Evolutionary conservation across 2,329 filamentous ascomycete species (phyloP), one percentile per base, ranked within the genome.

Genomic region (Cladorrhinum sp.): DNA sequence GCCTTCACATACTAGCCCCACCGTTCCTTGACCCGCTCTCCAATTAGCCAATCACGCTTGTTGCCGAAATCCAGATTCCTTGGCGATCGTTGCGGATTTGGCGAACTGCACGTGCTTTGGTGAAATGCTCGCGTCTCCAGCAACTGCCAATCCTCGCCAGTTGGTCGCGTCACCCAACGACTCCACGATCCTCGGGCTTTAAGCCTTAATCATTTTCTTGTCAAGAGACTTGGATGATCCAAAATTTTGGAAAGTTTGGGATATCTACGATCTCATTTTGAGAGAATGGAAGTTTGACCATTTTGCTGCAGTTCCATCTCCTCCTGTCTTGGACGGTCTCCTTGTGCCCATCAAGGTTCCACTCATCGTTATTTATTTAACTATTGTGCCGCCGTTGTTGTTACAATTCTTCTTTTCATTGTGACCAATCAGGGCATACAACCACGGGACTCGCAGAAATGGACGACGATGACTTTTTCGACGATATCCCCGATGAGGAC

Each of bases 401-500:
- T 36, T 16, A 9, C 8, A 10, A 36, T 16, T 36, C 12, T 10
- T 9, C 33, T 36, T 36, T 36, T 36, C 33, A 10, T 36, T 36
- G 33, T 16, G 33, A 36, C 33, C 26, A 28, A 5, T 36, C 14
- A 9, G 33, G 33, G 33, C 9, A 16, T 36, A 36, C 9, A 16
- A 9, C 12, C 33, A 12, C 57, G 9, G 28, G 24, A 42, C 14
- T 23, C 16, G 16, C 20, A 9, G 67, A 51, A 51, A 83, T 84
- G 82, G 80, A 84, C 62, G 80, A 76, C 62, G 84, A 89, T 65
- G 85, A 87, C 51, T 89, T 85, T 69, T 46, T 46, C n/a, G 85
- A 85, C 63, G 82, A 83, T 64, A 80, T 89, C 57, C 81, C 83
- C 57, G 87, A 90, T 63, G 87, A 88, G 68, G 87, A 88, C 65